These are phyloP conservation scores for Fusarium graminum DNA, from an alignment of 2,329 filamentous ascomycete species.

Conservation along the genomic window DNA sequence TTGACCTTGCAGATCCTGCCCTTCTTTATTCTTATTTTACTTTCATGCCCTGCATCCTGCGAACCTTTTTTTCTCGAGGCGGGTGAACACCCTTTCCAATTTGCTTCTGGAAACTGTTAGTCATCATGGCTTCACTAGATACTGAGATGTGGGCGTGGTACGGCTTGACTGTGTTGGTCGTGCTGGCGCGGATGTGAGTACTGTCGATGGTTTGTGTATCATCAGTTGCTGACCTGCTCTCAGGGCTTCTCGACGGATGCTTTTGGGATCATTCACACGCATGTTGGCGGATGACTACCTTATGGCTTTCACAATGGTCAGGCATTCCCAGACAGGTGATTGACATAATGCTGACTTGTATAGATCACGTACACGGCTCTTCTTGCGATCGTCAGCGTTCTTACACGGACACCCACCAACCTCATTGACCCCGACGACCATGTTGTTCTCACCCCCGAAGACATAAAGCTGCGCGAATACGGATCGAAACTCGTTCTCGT, in stretches of 20 bases:
- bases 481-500: slow-evolving; percentile 73
- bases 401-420: slow-evolving; percentile 64
- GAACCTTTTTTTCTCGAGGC: slow-evolving; percentile 7
- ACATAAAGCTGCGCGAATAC: slow-evolving; percentile 57
- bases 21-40: slow-evolving; percentile 2
- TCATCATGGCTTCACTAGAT: slow-evolving; percentile 46
- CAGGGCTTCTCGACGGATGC: slow-evolving; percentile 55
- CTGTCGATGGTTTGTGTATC: accelerated
- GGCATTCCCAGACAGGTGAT: slow-evolving; percentile 10
- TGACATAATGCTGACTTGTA: background rate
- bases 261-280: slow-evolving; percentile 59
- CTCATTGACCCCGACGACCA: slow-evolving; percentile 65
- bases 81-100: slow-evolving; percentile 9
- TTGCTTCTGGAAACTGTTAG: background rate
- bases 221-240: slow-evolving; percentile 5
- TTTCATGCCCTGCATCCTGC: slow-evolving; percentile 8
- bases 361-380: slow-evolving; percentile 43
- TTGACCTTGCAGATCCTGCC: slow-evolving; percentile 24
- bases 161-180: slow-evolving; percentile 54
- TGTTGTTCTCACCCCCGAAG: slow-evolving; percentile 59
- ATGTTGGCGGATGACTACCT: slow-evolving; percentile 67
- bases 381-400: slow-evolving; percentile 43
- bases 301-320: slow-evolving; percentile 65
- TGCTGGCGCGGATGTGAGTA: slow-evolving; percentile 56
- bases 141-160: slow-evolving; percentile 61